phyloP scores from a whole-genome alignment of 495 filamentous ascomycete species.

The Sabuloglossum arenarium region DNA sequence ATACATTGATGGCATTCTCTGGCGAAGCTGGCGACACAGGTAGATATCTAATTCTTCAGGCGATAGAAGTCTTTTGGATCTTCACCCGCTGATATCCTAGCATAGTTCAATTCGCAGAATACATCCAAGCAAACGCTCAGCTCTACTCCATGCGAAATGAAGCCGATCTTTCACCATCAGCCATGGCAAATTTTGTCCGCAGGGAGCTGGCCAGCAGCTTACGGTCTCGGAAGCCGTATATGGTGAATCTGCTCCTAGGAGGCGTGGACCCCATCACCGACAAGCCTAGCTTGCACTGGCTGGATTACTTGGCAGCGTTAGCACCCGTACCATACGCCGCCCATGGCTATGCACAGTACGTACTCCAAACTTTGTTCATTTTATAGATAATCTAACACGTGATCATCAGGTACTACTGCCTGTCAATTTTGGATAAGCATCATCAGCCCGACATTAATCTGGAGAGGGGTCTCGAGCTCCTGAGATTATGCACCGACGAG shows the following conservation, averaged over 20 bases:
- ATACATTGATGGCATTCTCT: constrained; percentile 90
- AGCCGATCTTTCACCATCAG: constrained; percentile 69
- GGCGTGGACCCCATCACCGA: constrained; percentile 75
- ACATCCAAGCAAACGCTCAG: constrained; percentile 93
- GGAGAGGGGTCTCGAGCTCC: constrained; percentile 71
- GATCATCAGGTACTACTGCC: constrained; percentile 59
- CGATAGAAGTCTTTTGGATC: background rate
- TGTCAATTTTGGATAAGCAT: constrained; percentile 93
- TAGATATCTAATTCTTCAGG: constrained; percentile 17
- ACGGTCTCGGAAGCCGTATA: constrained; percentile 81
- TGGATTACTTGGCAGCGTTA: constrained; percentile 83
- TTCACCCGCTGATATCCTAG: background rate
- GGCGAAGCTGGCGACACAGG: constrained; percentile 94
- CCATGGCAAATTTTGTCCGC: constrained; percentile 79
- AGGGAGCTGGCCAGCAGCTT: constrained; percentile 77
- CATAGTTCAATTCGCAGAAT: constrained; percentile 95
- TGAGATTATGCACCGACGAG: constrained; percentile 90
- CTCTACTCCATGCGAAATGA: constrained; percentile 98
- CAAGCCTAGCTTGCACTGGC: constrained; percentile 84
- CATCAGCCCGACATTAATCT: constrained; percentile 83
- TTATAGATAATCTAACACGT: background rate
- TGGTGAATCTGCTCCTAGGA: constrained; percentile 85
- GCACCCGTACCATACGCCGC: constrained; percentile 85
- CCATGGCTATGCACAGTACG: constrained; percentile 93
- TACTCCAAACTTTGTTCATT: background rate